A percentile compares a stretch with the other conserved stretches of the same genome.
phyloP scores from a whole-genome alignment of 2,329 filamentous ascomycete species.

The Pleomassaria siparia region DNA sequence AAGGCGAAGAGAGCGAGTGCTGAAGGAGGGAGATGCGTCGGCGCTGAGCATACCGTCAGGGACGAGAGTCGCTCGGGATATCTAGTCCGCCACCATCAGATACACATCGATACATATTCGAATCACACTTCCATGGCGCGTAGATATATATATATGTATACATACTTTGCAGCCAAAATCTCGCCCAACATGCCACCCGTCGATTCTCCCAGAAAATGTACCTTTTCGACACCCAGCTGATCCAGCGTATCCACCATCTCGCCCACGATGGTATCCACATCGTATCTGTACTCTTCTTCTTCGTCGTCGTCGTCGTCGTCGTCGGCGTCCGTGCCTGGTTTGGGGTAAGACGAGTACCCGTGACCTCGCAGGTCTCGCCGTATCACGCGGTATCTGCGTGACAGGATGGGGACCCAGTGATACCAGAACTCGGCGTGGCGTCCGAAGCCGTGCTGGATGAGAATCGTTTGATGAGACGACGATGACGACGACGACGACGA shows the following conservation, averaged over 20 bases:
- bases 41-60: constrained; percentile 36
- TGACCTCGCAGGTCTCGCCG: constrained; percentile 39
- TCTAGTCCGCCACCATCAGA: constrained; percentile 1
- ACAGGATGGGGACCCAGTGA: constrained; percentile 39
- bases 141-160: neutral
- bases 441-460: constrained; percentile 43
- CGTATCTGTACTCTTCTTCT: constrained; percentile 21
- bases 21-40: constrained; percentile 27
- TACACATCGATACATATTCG: neutral
- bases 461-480: too few relatives aligned
- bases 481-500: too few relatives aligned
- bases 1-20: constrained; percentile 37
- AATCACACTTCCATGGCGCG: neutral
- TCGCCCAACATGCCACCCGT: constrained; percentile 39
- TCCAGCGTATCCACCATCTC: constrained; percentile 41
- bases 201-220: constrained; percentile 40
- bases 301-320: too few relatives aligned
- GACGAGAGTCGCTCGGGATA: constrained; percentile 31
- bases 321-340: too few relatives aligned
- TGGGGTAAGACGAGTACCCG: constrained; percentile 32
- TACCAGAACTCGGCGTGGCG: constrained; percentile 40
- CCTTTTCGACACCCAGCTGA: constrained; percentile 29
- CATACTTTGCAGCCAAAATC: constrained; percentile 31
- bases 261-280: constrained; percentile 27
- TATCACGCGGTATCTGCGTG: constrained; percentile 34